These are phyloP conservation scores for Aureobasidium melanogenum DNA, from an alignment of 2,329 filamentous ascomycete species.

Conservation along the genomic window DNA sequence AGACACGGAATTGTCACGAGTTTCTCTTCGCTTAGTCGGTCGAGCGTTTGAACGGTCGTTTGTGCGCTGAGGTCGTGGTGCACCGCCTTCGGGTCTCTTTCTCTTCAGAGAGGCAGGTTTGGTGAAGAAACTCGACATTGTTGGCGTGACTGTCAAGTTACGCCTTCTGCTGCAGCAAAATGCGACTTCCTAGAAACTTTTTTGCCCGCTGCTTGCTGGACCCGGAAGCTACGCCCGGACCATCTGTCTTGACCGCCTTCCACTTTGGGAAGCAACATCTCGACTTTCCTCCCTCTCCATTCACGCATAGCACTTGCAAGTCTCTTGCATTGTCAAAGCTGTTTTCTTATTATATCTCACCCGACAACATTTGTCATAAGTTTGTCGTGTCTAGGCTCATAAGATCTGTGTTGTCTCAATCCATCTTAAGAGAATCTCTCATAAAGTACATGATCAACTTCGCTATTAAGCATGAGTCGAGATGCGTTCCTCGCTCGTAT, in stretches of 20 bases:
- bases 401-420: neutral
- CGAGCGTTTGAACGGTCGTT: slow-evolving; percentile 38
- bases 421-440: neutral
- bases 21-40: slow-evolving; percentile 37
- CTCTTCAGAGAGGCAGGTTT: slow-evolving; percentile 80
- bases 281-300: neutral
- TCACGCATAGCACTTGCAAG: neutral
- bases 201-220: neutral
- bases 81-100: slow-evolving; percentile 50
- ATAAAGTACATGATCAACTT: neutral
- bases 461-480: slow-evolving; percentile 21
- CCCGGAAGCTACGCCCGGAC: neutral
- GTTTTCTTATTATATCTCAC: neutral
- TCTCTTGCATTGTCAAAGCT: neutral
- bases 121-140: slow-evolving; percentile 91
- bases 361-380: neutral
- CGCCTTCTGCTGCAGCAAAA: neutral
- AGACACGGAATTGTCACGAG: slow-evolving; percentile 73
- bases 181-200: slow-evolving; percentile 3
- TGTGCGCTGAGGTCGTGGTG: slow-evolving; percentile 37
- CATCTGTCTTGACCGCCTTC: neutral
- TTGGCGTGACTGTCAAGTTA: neutral
- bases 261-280: neutral
- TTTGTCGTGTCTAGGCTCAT: neutral
- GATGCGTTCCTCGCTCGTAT: slow-evolving; percentile 24